A percentile compares a stretch with the other conserved stretches of the same genome.
These are phyloP conservation scores for Diaporthe citriasiana DNA, from an alignment of 2,329 filamentous ascomycete genomes.

Conservation along the genomic window DNA sequence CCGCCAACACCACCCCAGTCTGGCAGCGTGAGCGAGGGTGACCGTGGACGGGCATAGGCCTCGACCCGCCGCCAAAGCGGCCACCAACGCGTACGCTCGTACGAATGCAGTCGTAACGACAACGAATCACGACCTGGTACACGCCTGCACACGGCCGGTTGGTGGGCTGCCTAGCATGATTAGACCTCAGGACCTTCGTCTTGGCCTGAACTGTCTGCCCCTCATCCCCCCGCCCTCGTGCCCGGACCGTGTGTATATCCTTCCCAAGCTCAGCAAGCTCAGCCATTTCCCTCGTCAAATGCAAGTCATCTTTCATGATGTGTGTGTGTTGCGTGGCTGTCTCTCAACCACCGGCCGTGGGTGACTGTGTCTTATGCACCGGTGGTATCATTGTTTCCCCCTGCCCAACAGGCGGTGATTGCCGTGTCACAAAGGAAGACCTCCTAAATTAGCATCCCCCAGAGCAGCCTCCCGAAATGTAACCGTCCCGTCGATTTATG, in stretches of 20 bases:
- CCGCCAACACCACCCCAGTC: not conserved
- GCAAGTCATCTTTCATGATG: conserved; percentile 18
- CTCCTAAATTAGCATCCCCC: not conserved
- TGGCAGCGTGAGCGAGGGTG: conserved; percentile 6
- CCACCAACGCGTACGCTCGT: conserved; percentile 31
- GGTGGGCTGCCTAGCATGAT: conserved; percentile 25
- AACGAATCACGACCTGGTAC: conserved; percentile 10
- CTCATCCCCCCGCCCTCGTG: not conserved
- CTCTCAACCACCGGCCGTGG: not conserved
- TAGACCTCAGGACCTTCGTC: conserved; percentile 15
- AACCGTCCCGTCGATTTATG: conserved; percentile 3
- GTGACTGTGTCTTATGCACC: not conserved
- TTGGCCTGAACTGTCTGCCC: conserved; percentile 25
- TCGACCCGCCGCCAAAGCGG: conserved; percentile 30
- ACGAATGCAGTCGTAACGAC: conserved; percentile 28
- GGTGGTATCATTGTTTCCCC: conserved; percentile 16
- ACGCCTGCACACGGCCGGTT: conserved; percentile 19
- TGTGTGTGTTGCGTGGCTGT: not conserved
- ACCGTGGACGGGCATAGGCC: not conserved
- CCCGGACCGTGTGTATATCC: not conserved
- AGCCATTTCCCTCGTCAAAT: not conserved
- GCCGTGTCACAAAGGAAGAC: conserved; percentile 11
- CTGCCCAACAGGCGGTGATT: conserved; percentile 6
- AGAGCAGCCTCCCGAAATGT: not conserved
- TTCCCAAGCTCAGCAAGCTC: not conserved